Evolutionary conservation across 805 yeast species (phyloP), one percentile per base, ranked within the genome.

Genomic region (Suhomyces sp.): DNA sequence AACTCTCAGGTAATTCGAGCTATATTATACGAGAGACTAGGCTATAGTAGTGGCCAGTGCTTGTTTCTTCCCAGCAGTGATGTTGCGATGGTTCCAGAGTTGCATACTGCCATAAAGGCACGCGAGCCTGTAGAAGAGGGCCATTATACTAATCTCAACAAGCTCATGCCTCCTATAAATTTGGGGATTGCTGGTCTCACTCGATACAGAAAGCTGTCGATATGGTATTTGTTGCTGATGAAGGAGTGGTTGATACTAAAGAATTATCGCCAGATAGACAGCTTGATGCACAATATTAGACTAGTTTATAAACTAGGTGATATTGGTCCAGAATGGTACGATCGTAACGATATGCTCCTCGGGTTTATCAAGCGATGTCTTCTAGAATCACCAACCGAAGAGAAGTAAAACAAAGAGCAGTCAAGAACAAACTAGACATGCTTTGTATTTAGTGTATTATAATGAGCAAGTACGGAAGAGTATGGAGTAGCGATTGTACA

Each of bases 141-240:
- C 15, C 50, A 55, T 33, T 70, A 73, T 59, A 57, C 63, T 50
- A 75, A 75, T 61, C 62, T 64, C 1, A 46, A 60, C 43, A 73
- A 78, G 48, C 57, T 81, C 15, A 24, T 51, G 4, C 70, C 72
- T 3, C 59, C 62, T 4, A 67, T 73, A 31, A 62, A 76, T 48
- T 69, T 73, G 4, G 71, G 75, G 0, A 63, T 78, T 35, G 85
- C 58, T 21, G 77, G 93, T 0, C 65, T 82, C 19, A 81, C 87
- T 2, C 73, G 96, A 52, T 68, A 68, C 48, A 77, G 97, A 50
- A 90, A 90, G 63, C 82, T 91, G 1, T 82, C 89, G 0, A 75
- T 92, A 25, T 91, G 96, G 89, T 78, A 79, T 57, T 64, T 91
- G 24, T 64, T 91, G 24, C 85, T 97, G 0, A 86, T 90, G 6